Evolutionary conservation across 2,329 filamentous ascomycete species (phyloP), one percentile per base, ranked within the genome.

Genomic region (Paraphaeosphaeria sporulosa): DNA sequence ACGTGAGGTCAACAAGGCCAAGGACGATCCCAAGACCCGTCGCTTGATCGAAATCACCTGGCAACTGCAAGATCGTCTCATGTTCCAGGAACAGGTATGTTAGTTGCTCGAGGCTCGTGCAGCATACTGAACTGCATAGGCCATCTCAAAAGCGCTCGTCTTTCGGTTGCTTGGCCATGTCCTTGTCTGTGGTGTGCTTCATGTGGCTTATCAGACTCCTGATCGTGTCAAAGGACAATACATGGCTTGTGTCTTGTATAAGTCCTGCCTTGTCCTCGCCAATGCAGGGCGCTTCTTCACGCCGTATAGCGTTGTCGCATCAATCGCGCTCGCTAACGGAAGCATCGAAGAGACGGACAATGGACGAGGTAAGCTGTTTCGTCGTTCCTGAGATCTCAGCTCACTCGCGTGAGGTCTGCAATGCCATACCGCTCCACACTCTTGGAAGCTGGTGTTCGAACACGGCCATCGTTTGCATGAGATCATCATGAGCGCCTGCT

Each of bases 361-460:
- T 73, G 89, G 90, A 21, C 85, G 87, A 83, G 92, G 92, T 74
- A 64, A 25, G 61, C 47, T 61, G 10, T 1, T 38, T 4, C n/a
- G 15, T 32, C n/a, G 17, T 3, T 9, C 44, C 25, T 46, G 12
- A 13, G 21, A 6, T 21, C 8, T 42, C 30, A 44, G 21, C 46
- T 51, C 25, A 36, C 40, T 15, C 15, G 13, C 21, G 49, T 48
- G 62, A 96, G 93, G 93, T 0, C 76, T 98, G 8, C 93, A 94
- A 82, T 97, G 93, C 71, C 90, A 95, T 64, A 92, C 91, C 3
- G 91, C 92, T 0, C 89, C 91, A 0, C 92, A 92, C 75, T 95
- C 93, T 1, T 98, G 94, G 94, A 99, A 98, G 75, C 71, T 97
- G 12, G 84, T 92, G 2, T 97, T 98, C 71, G 89, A 95, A 73